phyloP scores from a whole-genome alignment of 768 basidiomycete genomes.

The Psilocybe subaeruginosa region DNA sequence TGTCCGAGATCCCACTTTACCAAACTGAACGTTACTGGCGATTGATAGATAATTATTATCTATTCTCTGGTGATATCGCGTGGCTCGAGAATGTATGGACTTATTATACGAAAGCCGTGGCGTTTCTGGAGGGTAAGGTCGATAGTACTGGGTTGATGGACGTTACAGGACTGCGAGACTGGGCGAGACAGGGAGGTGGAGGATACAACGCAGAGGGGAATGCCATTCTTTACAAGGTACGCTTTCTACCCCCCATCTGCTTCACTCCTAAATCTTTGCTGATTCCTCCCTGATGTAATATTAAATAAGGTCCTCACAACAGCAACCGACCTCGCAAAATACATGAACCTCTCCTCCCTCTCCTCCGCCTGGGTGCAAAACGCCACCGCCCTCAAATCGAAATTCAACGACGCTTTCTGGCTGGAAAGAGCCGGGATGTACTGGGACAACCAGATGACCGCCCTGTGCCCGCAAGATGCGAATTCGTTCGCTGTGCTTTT shows the following conservation, averaged over 20 bases:
- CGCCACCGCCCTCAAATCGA: slow-evolving; percentile 49
- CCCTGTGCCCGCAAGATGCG: slow-evolving; percentile 57
- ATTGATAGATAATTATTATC: slow-evolving; percentile 52
- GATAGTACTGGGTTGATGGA: slow-evolving; percentile 53
- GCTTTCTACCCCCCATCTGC: background rate
- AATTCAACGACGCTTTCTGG: slow-evolving; percentile 59
- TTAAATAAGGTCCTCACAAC: slow-evolving; percentile 48
- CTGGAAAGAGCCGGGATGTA: slow-evolving; percentile 50
- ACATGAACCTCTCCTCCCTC: slow-evolving; percentile 35
- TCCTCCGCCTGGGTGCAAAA: slow-evolving; percentile 43
- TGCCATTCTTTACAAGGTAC: slow-evolving; percentile 52
- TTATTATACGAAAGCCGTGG: slow-evolving; percentile 60
- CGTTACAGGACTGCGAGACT: slow-evolving; percentile 58
- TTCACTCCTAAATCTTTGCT: slow-evolving; percentile 27
- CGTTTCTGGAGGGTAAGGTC: slow-evolving; percentile 57
- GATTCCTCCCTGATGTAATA: slow-evolving; percentile 44
- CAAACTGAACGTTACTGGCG: too few species aligned
- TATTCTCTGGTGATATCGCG: slow-evolving; percentile 53
- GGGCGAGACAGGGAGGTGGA: slow-evolving; percentile 59
- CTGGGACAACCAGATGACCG: slow-evolving; percentile 55
- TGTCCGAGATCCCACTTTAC: too few species aligned
- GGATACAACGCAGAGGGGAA: slow-evolving; percentile 62
- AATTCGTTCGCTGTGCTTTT: slow-evolving; percentile 59
- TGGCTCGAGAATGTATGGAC: slow-evolving; percentile 56
- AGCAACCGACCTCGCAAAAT: slow-evolving; percentile 44